These are phyloP conservation scores for Spathaspora gorwiae DNA, from an alignment of 805 yeast genomes.

Conservation along the genomic window DNA sequence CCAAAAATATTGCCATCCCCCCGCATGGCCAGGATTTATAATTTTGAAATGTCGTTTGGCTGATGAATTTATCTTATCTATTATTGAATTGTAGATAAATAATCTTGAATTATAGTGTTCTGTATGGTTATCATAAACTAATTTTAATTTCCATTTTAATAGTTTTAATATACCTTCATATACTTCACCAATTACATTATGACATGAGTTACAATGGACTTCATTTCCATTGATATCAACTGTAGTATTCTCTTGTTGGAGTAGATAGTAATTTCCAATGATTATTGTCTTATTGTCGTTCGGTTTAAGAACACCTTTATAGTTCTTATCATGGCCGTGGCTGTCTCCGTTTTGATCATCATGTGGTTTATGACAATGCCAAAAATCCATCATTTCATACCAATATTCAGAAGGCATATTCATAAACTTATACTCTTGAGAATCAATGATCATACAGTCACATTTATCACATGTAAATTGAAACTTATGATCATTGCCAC, in stretches of 20 bases:
- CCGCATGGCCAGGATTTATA: not conserved
- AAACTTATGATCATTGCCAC: conserved; percentile 18
- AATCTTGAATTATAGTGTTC: conserved; percentile 33
- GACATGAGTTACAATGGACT: conserved; percentile 37
- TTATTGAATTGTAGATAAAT: conserved; percentile 33
- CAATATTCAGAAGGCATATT: conserved; percentile 90
- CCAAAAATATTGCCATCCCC: conserved; percentile 24
- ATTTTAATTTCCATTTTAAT: conserved; percentile 53
- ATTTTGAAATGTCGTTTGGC: conserved; percentile 30
- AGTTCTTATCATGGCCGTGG: conserved; percentile 21
- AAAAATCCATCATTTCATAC: conserved; percentile 93
- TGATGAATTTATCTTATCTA: conserved; percentile 37
- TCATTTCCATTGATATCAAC: conserved; percentile 2
- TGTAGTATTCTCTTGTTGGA: conserved; percentile 23
- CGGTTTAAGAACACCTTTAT: conserved; percentile 46
- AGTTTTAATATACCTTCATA: conserved; percentile 19
- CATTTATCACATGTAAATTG: conserved; percentile 31
- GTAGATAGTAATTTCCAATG: conserved; percentile 56
- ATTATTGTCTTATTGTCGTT: conserved; percentile 30
- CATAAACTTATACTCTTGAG: conserved; percentile 30
- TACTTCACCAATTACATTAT: conserved; percentile 33
- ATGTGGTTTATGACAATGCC: conserved; percentile 91
- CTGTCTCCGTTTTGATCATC: conserved; percentile 9
- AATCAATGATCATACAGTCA: conserved; percentile 19
- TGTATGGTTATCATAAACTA: conserved; percentile 14